Base-by-base conservation (phyloP, 1,139 yeast genomes). In the Suzukiozyma palmioleophila region DNA sequence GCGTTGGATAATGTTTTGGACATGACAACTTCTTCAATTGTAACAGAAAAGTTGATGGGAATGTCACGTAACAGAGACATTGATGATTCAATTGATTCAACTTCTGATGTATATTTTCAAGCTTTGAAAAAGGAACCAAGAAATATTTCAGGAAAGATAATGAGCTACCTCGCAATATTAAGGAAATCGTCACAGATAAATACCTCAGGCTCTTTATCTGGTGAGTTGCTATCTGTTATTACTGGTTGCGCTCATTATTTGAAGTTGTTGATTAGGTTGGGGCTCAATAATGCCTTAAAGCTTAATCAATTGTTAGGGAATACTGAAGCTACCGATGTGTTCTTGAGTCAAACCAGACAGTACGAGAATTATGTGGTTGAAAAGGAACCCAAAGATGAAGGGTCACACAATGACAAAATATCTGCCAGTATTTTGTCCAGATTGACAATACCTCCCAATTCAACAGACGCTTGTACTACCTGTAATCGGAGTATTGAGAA, bases 241-340 rank as follows among this genome's bases (percentile, higher is more conserved):
- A 89, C 97, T 1, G 90, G 95, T 1, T 71, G 94, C 53, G 97
- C 98, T 0, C 98, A 94, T 59, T 90, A 89, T 58, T 70, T 92
- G 52, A 92, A 94, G 57, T 70, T 92, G 9, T 69, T 92, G 28
- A 85, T 92, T 13, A 71, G 97, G 46, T 79, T 81, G 52, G 95
- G 97, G 1, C 72, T 92, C 35, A 77, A 79, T 45, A 80, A 81
- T 50, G 86, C 96, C 0, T 65, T 92, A 18, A 81, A 77, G 44
- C 73, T 78, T 43, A 88, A 87, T 56, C 78, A 76, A 47, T 54
- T 71, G 4, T 66, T 75, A 13, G 78, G 77, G 18, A 73, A 84
- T 8, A 75, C 83, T 0, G 69, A 64, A 25, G 86, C 92, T 0
- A 68, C 87, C 12, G 84, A 83, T 39, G 66, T 67, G 26, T 86